A percentile compares a stretch with the other conserved stretches of the same genome.
These are phyloP conservation scores for Pseudotsuga menziesii DNA, from an alignment of 75 land plant species.

Conservation along the genomic window DNA sequence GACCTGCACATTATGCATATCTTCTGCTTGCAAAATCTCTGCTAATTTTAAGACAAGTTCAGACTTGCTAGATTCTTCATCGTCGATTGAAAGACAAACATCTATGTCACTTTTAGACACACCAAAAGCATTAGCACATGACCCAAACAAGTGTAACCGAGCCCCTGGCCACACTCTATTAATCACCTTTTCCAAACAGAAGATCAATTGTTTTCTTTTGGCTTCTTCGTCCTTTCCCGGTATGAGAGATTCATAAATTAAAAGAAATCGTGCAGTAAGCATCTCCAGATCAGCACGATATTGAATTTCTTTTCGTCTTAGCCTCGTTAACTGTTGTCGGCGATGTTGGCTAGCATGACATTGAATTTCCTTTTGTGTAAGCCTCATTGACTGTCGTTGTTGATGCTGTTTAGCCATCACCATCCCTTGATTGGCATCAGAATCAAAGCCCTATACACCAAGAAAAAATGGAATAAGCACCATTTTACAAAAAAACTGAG, in stretches of 20 bases:
- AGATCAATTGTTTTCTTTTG: conserved; percentile 59
- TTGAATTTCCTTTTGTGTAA: conserved; percentile 23
- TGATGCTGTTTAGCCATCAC: background rate
- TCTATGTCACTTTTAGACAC: conserved; percentile 97
- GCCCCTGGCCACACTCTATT: conserved; percentile 79
- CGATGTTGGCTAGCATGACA: conserved; percentile 25
- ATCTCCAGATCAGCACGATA: conserved; percentile 62
- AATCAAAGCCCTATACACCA: conserved; percentile 2
- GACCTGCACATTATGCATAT: conserved; percentile 94
- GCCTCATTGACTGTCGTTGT: conserved; percentile 29
- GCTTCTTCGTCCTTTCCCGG: conserved; percentile 80
- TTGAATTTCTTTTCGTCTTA: conserved; percentile 24
- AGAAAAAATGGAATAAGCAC: background rate
- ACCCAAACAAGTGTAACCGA: conserved; percentile 75
- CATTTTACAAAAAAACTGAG: too few species aligned
- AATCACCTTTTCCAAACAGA: conserved; percentile 55
- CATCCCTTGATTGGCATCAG: background rate
- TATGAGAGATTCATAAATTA: conserved; percentile 63
- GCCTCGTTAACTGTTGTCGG: conserved; percentile 27
- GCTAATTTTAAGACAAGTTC: conserved; percentile 82
- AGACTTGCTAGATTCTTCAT: conserved; percentile 57
- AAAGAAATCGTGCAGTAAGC: conserved; percentile 51
- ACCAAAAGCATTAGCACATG: conserved; percentile 95
- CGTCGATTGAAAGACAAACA: conserved; percentile 80
- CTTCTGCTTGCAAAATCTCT: conserved; percentile 64